A percentile compares a stretch with the other conserved stretches of the same genome.
phyloP scores from a whole-genome alignment of 2,329 filamentous ascomycete species.

The Aspergillus sergii region DNA sequence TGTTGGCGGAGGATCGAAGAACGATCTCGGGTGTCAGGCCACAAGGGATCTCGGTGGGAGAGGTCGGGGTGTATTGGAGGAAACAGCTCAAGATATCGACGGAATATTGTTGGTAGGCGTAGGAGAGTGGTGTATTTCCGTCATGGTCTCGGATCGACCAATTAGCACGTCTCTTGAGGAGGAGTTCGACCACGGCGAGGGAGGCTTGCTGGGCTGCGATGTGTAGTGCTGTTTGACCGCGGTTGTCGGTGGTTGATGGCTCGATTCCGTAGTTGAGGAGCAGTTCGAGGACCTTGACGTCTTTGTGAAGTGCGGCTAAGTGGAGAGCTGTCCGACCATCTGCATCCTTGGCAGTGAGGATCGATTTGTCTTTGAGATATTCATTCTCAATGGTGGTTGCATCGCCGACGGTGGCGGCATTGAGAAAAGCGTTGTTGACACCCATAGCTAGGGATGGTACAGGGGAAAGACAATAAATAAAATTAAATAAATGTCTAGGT shows the following conservation, averaged over 20 bases:
- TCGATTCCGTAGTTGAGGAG: conserved; percentile 6
- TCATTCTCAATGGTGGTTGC: neutral
- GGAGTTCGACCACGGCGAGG: neutral
- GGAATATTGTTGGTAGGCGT: conserved; percentile 14
- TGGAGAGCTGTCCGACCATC: conserved; percentile 14
- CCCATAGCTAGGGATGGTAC: neutral
- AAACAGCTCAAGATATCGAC: conserved; percentile 3
- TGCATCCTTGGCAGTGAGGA: conserved; percentile 7
- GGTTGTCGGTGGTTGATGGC: neutral
- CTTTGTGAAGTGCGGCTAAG: conserved; percentile 8
- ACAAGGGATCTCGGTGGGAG: neutral
- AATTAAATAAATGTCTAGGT: neutral
- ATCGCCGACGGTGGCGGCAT: conserved; percentile 10
- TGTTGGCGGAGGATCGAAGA: neutral
- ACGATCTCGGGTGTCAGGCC: conserved; percentile 11
- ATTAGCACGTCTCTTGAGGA: neutral
- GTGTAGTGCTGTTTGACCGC: conserved; percentile 12
- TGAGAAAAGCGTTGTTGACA: conserved; percentile 4
- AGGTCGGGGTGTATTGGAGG: neutral
- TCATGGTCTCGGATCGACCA: conserved; percentile 8
- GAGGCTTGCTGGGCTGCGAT: conserved; percentile 12
- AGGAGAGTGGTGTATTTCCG: conserved; percentile 10
- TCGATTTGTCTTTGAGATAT: neutral
- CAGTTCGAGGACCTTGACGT: neutral
- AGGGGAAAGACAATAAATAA: neutral